phyloP scores from a whole-genome alignment of 495 filamentous ascomycete genomes.

The Xylaria bambusicola region DNA sequence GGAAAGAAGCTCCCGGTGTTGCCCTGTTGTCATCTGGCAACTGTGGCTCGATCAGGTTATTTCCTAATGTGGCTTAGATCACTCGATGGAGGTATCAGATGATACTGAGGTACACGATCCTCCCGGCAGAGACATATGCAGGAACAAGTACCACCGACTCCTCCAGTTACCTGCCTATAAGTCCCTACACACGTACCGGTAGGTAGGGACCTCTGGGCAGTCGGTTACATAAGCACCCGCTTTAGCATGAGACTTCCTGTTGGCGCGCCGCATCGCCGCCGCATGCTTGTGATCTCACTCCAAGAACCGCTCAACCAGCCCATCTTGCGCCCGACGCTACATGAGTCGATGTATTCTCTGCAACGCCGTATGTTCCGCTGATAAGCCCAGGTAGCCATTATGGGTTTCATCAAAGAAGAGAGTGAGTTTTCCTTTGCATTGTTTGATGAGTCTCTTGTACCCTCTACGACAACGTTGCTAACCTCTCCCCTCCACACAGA shows the following conservation, averaged over 20 bases:
- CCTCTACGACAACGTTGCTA: constrained; percentile 9
- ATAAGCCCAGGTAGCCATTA: constrained; percentile 20
- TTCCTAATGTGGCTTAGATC: background rate
- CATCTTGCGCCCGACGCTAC: constrained; percentile 1
- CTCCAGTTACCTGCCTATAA: too few species aligned
- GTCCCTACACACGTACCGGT: too few species aligned
- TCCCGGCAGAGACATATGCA: too few species aligned
- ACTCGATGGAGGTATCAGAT: too few species aligned
- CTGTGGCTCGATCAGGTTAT: constrained; percentile 12
- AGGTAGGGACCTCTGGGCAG: too few species aligned
- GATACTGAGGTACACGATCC: too few species aligned
- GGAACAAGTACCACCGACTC: too few species aligned
- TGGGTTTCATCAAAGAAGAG: constrained; percentile 46
- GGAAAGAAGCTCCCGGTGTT: too few species aligned
- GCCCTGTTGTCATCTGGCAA: constrained; percentile 1
- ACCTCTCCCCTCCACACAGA: constrained; percentile 38
- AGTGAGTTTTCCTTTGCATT: constrained; percentile 41
- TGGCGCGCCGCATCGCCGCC: background rate
- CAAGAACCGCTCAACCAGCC: background rate
- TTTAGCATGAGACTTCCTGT: too few species aligned
- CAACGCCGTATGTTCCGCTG: constrained; percentile 6
- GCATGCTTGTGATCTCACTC: constrained; percentile 2
- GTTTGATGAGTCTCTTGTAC: background rate
- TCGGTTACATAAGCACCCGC: too few species aligned
- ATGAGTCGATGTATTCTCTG: constrained; percentile 6